Evolutionary conservation across 2,329 filamentous ascomycete genomes (phyloP).

Genomic region (Curvularia eragrostidis): DNA sequence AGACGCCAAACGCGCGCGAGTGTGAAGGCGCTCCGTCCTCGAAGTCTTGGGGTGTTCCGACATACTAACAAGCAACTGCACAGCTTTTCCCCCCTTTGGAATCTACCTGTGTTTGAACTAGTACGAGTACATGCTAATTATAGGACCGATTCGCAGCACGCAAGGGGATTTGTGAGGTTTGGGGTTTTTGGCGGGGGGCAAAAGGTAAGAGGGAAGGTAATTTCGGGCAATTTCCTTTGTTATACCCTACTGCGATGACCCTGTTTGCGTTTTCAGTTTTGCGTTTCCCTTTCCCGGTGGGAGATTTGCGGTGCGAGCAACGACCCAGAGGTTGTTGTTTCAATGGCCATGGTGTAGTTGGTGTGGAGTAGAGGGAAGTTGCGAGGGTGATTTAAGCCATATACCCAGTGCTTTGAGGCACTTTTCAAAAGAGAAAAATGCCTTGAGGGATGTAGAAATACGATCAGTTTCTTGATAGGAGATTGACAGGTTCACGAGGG

Average conservation of each 20-base stretch:
- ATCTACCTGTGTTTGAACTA: conserved; percentile 6
- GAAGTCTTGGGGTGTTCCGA: conserved; percentile 14
- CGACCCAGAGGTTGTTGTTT: not conserved
- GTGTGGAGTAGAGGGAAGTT: not conserved
- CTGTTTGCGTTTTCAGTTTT: conserved; percentile 3
- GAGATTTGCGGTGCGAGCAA: not conserved
- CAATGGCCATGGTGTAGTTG: conserved; percentile 1
- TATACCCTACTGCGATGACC: conserved; percentile 4
- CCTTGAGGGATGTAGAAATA: not conserved
- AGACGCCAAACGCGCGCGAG: conserved; percentile 44
- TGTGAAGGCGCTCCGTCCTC: conserved; percentile 37
- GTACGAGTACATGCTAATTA: conserved; percentile 16
- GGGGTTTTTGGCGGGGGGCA: not conserved
- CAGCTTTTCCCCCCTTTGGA: conserved; percentile 1
- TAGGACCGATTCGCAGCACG: conserved; percentile 6
- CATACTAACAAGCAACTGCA: conserved; percentile 31
- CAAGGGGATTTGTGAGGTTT: not conserved
- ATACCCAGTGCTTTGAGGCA: conserved; percentile 15
- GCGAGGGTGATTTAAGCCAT: conserved; percentile 6
- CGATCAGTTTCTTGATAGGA: not conserved
- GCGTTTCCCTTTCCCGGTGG: conserved; percentile 1
- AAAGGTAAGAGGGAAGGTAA: conserved; percentile 16
- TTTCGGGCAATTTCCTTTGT: conserved; percentile 12
- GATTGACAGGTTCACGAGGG: not conserved
- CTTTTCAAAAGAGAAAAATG: conserved; percentile 1